Conservation (phyloP, 106 monocot genomes). For the Posidonia australis region DNA sequence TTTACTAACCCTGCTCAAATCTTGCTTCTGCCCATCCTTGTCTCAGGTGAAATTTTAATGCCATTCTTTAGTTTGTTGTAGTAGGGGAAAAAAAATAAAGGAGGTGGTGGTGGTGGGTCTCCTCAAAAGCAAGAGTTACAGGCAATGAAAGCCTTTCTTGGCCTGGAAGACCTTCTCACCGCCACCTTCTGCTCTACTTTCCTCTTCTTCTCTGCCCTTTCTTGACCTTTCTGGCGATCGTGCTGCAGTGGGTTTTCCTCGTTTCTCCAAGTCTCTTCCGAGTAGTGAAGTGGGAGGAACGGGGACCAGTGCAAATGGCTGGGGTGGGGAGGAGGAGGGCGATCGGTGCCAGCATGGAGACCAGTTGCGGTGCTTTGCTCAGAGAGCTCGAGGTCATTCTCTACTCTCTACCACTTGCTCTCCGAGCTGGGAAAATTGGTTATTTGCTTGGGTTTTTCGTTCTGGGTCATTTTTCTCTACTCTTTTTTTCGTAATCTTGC, state of each 20-base stretch:
- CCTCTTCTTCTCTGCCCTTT: not conserved
- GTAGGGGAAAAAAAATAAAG: not conserved
- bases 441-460: not conserved
- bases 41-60: too few relatives aligned
- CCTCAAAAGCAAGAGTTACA: not conserved
- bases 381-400: slow-evolving; percentile 58
- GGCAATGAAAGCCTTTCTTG: not conserved
- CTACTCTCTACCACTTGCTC: not conserved
- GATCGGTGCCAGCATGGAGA: slow-evolving; percentile 22
- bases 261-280: not conserved
- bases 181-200: not conserved
- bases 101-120: not conserved
- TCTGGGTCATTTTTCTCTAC: not conserved
- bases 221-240: not conserved
- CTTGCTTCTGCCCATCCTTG: too few relatives aligned
- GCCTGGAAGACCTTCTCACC: not conserved
- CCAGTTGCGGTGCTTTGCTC: slow-evolving; percentile 57
- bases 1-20: too few relatives aligned
- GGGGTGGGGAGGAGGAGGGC: not conserved
- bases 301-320: too few relatives aligned
- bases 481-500: too few relatives aligned
- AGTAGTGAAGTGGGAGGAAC: too few relatives aligned
- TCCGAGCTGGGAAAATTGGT: too few relatives aligned
- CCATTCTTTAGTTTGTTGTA: too few relatives aligned
- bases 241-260: not conserved